Evolutionary conservation across 106 monocot species (phyloP), one percentile per base, ranked within the genome.

Genomic region (Dendrobium chrysotoxum): DNA sequence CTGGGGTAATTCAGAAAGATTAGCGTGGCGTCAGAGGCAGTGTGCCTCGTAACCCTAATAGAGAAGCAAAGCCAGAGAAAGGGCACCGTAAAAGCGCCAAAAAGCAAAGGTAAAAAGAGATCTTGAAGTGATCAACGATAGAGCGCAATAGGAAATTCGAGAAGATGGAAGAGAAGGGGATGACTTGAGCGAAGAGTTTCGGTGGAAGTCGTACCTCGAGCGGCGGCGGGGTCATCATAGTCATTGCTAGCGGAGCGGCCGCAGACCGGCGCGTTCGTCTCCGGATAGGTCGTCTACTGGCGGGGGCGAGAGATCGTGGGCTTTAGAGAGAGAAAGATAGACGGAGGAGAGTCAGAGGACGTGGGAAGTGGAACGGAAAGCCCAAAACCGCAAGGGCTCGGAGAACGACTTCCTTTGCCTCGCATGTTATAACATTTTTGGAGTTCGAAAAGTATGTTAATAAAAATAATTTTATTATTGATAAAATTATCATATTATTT

Each of bases 181-280:
- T n/a, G 23, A 47, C 13, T 76, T 28, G 2, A 26, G 26, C 0
- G 11, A 50, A 76, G 26, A 13, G 47, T 26, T 28, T 76, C 76
- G 26, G 1, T 47, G 28, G 12, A 53, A 23, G 50, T 3, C 11
- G 50, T 77, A 86, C 86, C 17, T 86, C 83, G 76, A 83, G 80
- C 21, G 83, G 83, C 21, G 82, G 80, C 55, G 86, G 83, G 7
- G 86, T 83, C 80, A 83, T 72, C 80, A 86, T 83, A 71, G 86
- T 80, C 83, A 80, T 86, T n/a, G 68, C 6, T 30, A 46, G 53
- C 23, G 18, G 53, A 28, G 4, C 26, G 31, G 58, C 12, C 31
- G 30, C 39, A 39, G 2, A 25, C 17, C 28, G 70, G 76, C 5
- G 40, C 80, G 79, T 76, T 76, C 76, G 67, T 61, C 70, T 13